Evolutionary conservation across 2,329 filamentous ascomycete genomes (phyloP), one percentile per base, ranked within the genome.

Genomic region (Beauveria varroae): DNA sequence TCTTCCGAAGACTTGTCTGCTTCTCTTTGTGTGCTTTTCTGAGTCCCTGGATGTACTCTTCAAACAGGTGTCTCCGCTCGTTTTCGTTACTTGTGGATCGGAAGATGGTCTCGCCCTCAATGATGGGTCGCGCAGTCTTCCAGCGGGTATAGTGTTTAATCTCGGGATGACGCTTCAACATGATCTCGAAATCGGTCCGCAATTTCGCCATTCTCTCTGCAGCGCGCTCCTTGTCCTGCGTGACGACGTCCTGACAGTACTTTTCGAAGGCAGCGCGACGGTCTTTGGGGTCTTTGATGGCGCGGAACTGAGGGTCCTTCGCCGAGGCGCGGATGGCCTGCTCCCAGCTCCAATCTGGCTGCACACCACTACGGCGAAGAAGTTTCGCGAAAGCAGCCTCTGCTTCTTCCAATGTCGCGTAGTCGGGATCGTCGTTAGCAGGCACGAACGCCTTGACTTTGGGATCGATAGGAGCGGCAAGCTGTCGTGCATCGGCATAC

Each of bases 81-180:
- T 85, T 82, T 68, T 99, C 95, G 71, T 93, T 84, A 67, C 89
- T 89, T 49, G 93, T 93, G 34, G 92, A 93, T 68, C 92, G 88
- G 78, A 98, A 99, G 63, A 96, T 95, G 53, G 91, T 95, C 79
- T 99, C 95, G 55, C 89, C 89, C 75, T 98, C 91, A 64, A 99
- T 91, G 65, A 97, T 96, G 10, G 92, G 91, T 55, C 91, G 87
- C 58, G 93, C 95, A 18, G 91, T 97, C 82, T 92, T 96, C 95
- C 95, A 99, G 64, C 92, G 89, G 47, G 93, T 97, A 74, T 96
- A 97, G 73, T 97, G 86, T 74, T 93, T 95, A 75, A 99, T 98
- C 75, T 99, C 95, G 64, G 93, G 92, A 74, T 99, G 93, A 66
- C 92, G 93, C 76, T 89, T 91, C 67, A 99, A 83, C 95, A 99